phyloP scores from a whole-genome alignment of 1,284 basidiomycete genomes.

The Fomes fomentarius region DNA sequence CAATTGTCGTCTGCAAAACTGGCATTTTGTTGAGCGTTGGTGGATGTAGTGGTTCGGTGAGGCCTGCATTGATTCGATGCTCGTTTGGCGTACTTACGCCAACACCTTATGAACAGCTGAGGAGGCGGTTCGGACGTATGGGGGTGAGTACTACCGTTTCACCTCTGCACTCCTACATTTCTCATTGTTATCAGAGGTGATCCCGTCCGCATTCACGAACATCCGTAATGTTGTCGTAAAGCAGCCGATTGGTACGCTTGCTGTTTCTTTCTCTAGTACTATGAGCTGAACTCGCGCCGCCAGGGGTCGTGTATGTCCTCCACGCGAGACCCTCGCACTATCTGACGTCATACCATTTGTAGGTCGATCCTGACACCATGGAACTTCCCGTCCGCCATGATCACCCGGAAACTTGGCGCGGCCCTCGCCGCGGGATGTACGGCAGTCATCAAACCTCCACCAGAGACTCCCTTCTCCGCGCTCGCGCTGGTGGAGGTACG shows the following conservation, averaged over 20 bases:
- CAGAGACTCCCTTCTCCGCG: slow-evolving; percentile 94
- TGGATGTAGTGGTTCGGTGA: slow-evolving; percentile 73
- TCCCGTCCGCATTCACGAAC: slow-evolving; percentile 77
- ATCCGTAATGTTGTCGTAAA: slow-evolving; percentile 91
- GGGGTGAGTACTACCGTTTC: slow-evolving; percentile 48
- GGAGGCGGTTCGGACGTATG: slow-evolving; percentile 86
- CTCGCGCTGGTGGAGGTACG: slow-evolving; percentile 84
- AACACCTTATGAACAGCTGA: slow-evolving; percentile 57
- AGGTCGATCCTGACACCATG: slow-evolving; percentile 83
- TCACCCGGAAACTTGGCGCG: slow-evolving; percentile 86
- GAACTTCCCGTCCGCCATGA: slow-evolving; percentile 97
- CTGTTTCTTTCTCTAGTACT: background rate
- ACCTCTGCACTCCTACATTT: background rate
- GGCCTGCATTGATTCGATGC: slow-evolving; percentile 19
- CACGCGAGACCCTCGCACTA: no score
- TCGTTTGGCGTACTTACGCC: background rate
- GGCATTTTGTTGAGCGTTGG: background rate
- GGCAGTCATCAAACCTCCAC: slow-evolving; percentile 92
- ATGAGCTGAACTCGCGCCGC: background rate
- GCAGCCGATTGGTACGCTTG: slow-evolving; percentile 82
- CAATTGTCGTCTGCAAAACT: background rate
- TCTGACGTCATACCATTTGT: slow-evolving; percentile 31
- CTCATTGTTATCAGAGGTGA: slow-evolving; percentile 58
- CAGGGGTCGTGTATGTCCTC: slow-evolving; percentile 66
- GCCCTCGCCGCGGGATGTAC: slow-evolving; percentile 97